Base-by-base conservation (phyloP, 75 land plant genomes). In the Selaginella moellendorffii region DNA sequence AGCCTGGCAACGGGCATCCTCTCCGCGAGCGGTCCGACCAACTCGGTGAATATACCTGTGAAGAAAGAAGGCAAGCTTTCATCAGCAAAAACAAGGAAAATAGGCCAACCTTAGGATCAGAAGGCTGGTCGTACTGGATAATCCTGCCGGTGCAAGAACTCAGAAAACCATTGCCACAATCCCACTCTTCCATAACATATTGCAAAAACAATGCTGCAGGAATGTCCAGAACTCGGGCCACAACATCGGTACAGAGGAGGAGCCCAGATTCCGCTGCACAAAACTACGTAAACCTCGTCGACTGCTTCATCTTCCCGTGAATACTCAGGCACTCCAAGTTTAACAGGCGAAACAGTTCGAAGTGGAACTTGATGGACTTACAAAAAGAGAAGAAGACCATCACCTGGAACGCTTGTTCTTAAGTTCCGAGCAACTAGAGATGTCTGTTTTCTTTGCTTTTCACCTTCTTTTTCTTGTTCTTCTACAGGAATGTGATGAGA, bases 211-310 rank as follows among this genome's bases (percentile, higher is more conserved):
- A 90, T 82, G 87, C 97, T 36, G 80, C 83, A 29, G 95, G 97
- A 71, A 91, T 91, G 68, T 91, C 97, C 74, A 91, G 86, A n/a
- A 88, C 97, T 60, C 97, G 83, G 2, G 89, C 97, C 67, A 86
- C 95, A 64, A 91, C 92, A 79, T 91, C 95, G 23, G 93, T 88
- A 65, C 89, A 91, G 24, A 87, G 69, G 36, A 87, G 71, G 31
- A 91, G 79, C 29, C 95, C 95, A 54, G 75, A 83, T 69, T 87
- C 81, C 1, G 88, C 97, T 72, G 76, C 88, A 65, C 86, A 85
- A 59, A 91, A 91, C 42, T 88, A 78, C 71, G 85, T 88, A 58
- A 82, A 88, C 1, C 97, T 71, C 64, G 85, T 88, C 66, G 79
- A 80, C 69, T 91, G 97, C 79, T 91, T 88, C 67, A 82, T 88